A percentile compares a stretch with the other conserved stretches of the same genome.
phyloP scores from a whole-genome alignment of 805 yeast species.

The Suhomyces kilbournensis region DNA sequence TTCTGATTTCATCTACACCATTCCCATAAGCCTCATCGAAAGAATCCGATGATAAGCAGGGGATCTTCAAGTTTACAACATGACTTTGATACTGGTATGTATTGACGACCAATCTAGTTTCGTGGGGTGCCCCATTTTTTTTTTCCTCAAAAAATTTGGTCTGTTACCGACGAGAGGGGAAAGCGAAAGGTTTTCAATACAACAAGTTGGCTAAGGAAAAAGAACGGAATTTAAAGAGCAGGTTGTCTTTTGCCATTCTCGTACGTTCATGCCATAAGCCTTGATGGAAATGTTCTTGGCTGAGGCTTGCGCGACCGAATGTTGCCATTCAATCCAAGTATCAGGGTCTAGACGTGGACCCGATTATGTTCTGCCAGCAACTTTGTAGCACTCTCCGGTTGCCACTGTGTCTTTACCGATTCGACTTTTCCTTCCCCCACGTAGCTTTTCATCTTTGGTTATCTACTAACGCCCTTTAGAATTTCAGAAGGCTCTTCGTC shows the following conservation, averaged over 20 bases:
- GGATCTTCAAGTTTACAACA: background rate
- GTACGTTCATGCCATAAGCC: background rate
- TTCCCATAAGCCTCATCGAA: background rate
- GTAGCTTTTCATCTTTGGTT: background rate
- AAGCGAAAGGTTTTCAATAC: background rate
- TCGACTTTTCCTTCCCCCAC: background rate
- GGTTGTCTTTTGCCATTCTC: background rate
- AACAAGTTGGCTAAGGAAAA: background rate
- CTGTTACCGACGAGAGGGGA: background rate
- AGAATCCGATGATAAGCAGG: background rate
- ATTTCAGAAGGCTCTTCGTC: constrained; percentile 13
- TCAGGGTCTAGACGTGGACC: background rate
- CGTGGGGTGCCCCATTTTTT: background rate
- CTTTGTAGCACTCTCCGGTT: background rate
- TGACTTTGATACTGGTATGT: constrained; percentile 13
- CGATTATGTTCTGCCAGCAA: background rate
- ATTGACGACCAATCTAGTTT: background rate
- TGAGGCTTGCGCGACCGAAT: background rate
- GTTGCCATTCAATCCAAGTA: background rate
- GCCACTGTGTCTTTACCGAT: background rate
- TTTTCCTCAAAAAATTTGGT: background rate
- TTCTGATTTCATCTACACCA: background rate
- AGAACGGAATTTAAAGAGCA: background rate
- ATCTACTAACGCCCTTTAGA: constrained; percentile 6
- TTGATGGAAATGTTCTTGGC: background rate